These are phyloP conservation scores for Tuber indicum DNA, from an alignment of 495 filamentous ascomycete genomes.

Conservation along the genomic window DNA sequence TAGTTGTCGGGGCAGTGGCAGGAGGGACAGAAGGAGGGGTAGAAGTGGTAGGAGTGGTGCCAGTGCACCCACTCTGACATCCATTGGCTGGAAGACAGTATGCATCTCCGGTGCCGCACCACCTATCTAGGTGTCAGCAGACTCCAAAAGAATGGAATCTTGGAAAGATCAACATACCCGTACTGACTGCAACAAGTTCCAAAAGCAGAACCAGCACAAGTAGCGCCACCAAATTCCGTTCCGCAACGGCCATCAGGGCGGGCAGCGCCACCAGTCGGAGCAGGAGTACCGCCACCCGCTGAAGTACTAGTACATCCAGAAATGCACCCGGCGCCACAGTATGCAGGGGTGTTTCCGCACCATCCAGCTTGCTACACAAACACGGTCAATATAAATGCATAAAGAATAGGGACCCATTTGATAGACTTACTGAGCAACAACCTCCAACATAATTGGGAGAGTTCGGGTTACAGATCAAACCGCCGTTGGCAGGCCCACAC, in stretches of 20 bases:
- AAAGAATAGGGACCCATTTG: neutral
- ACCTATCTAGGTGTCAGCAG: conserved; percentile 9
- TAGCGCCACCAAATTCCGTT: conserved; percentile 39
- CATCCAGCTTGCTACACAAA: conserved; percentile 42
- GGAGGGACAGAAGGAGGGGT: conserved; percentile 4
- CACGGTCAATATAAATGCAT: neutral
- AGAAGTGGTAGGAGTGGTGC: conserved; percentile 11
- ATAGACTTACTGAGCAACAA: conserved; percentile 28
- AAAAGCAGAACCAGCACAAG: conserved; percentile 40
- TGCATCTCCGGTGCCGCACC: conserved; percentile 14
- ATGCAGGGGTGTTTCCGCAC: conserved; percentile 42
- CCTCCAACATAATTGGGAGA: conserved; percentile 18
- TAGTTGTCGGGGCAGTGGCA: conserved; percentile 15
- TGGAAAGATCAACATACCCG: conserved; percentile 22
- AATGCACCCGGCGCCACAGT: conserved; percentile 43
- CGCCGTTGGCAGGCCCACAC: conserved; percentile 29
- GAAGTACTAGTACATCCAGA: conserved; percentile 38
- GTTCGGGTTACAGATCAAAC: conserved; percentile 27
- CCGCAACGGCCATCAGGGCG: conserved; percentile 41
- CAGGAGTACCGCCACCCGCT: conserved; percentile 1
- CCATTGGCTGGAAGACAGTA: conserved; percentile 24
- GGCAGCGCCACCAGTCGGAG: neutral
- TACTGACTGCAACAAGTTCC: conserved; percentile 43
- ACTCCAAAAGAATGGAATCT: neutral
- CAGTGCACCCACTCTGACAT: conserved; percentile 28